These are phyloP conservation scores for Vigna mungo DNA, from an alignment of 306 rosid genomes.

Conservation along the genomic window DNA sequence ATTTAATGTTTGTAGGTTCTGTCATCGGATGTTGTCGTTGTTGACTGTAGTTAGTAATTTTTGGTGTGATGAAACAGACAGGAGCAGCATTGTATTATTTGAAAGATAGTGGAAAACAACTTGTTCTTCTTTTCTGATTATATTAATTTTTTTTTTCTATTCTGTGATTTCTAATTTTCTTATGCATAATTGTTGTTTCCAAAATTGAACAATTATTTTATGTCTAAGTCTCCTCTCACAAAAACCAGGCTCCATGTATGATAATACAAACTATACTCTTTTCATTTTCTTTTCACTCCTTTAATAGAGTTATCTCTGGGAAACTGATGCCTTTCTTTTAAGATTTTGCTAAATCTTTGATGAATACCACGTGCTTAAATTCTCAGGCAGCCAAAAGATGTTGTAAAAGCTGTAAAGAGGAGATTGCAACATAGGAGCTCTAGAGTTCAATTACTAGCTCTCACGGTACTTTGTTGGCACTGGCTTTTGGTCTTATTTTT, in stretches of 20 bases:
- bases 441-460: conserved; percentile 80
- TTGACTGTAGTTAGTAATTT: background rate
- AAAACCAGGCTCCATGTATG: conserved; percentile 22
- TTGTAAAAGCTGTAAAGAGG: conserved; percentile 89
- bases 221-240: background rate
- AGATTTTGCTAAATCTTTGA: conserved; percentile 40
- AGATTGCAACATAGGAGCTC: conserved; percentile 93
- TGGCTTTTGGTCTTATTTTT: conserved; percentile 32
- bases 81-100: background rate
- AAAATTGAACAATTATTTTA: background rate
- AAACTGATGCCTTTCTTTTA: background rate
- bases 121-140: background rate
- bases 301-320: conserved; percentile 11
- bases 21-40: conserved; percentile 2
- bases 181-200: conserved; percentile 13
- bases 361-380: background rate
- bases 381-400: conserved; percentile 97
- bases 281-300: background rate
- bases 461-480: conserved; percentile 69
- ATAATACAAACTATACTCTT: conserved; percentile 26
- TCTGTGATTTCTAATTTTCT: background rate
- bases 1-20: conserved; percentile 28
- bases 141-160: background rate
- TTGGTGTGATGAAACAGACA: conserved; percentile 13
- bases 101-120: conserved; percentile 6